These are phyloP conservation scores for Aegle marmelos DNA, from an alignment of 345 rosid genomes.

Conservation along the genomic window DNA sequence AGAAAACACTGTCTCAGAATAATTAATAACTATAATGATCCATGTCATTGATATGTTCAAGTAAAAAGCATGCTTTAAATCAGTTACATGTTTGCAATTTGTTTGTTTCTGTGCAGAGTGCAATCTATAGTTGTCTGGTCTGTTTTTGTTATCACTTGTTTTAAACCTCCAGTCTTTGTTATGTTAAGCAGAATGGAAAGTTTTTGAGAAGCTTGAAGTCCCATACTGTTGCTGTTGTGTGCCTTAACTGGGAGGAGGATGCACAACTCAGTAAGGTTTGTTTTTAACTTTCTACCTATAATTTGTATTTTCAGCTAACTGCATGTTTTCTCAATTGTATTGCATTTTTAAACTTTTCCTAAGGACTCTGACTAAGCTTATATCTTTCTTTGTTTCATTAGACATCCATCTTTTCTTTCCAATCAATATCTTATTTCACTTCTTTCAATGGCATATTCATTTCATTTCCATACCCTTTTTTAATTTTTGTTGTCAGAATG, in stretches of 20 bases:
- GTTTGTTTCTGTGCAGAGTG: background rate
- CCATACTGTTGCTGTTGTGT: conserved; percentile 68
- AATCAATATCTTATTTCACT: background rate
- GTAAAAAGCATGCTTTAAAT: background rate
- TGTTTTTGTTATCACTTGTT: background rate
- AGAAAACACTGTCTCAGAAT: background rate
- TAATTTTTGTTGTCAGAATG: conserved; percentile 41
- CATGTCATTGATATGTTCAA: background rate
- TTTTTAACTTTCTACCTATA: background rate
- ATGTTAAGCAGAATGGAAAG: conserved; percentile 65
- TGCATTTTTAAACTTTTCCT: conserved; percentile 5
- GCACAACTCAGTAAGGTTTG: conserved; percentile 45
- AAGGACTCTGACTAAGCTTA: background rate
- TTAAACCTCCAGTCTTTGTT: conserved; percentile 6
- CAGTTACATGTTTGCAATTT: background rate
- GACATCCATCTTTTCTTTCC: background rate
- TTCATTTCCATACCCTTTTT: background rate
- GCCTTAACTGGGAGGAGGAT: conserved; percentile 90
- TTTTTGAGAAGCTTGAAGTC: conserved; percentile 70
- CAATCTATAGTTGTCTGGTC: background rate
- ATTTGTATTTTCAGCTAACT: background rate
- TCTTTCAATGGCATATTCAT: background rate
- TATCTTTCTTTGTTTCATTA: background rate
- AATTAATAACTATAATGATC: background rate
- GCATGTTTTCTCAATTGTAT: background rate